These are phyloP conservation scores for Meyerozyma smithsonii DNA, from an alignment of 1,139 yeast genomes.

Conservation along the genomic window DNA sequence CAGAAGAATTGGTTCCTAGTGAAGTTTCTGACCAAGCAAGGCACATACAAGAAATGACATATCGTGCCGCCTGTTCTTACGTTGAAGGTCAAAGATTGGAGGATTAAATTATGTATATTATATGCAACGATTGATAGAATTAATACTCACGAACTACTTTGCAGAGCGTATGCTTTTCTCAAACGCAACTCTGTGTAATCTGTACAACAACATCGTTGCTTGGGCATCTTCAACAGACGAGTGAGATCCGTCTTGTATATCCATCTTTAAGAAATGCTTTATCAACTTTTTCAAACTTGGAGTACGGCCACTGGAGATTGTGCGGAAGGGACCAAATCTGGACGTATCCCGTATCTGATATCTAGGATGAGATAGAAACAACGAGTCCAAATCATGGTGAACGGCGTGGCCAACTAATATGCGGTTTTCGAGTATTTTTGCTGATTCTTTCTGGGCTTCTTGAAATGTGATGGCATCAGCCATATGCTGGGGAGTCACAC, in stretches of 20 bases:
- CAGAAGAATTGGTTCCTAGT: conserved; percentile 9
- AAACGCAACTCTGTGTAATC: conserved; percentile 57
- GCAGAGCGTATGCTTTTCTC: conserved; percentile 26
- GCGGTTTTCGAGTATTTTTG: conserved; percentile 45
- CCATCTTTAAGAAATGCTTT: conserved; percentile 49
- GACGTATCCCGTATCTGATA: conserved; percentile 71
- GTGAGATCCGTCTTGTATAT: conserved; percentile 74
- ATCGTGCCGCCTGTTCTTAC: conserved; percentile 35
- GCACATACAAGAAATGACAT: conserved; percentile 29
- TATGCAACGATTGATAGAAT: conserved; percentile 1
- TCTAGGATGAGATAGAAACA: conserved; percentile 66
- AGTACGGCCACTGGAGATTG: conserved; percentile 57
- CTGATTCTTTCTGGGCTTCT: conserved; percentile 58
- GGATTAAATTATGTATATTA: conserved; percentile 15
- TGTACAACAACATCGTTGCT: conserved; percentile 77
- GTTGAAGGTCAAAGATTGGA: conserved; percentile 37
- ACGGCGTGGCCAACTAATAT: conserved; percentile 84
- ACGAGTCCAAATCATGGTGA: conserved; percentile 67
- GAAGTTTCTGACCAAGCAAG: conserved; percentile 7
- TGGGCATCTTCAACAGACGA: conserved; percentile 89
- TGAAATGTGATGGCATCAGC: conserved; percentile 58
- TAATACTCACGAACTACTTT: neutral
- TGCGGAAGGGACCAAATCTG: conserved; percentile 52
- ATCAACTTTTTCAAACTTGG: conserved; percentile 71
- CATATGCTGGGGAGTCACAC: conserved; percentile 70